Evolutionary conservation across 2,329 filamentous ascomycete genomes (phyloP), one percentile per base, ranked within the genome.

Genomic region (Fusarium sp.): DNA sequence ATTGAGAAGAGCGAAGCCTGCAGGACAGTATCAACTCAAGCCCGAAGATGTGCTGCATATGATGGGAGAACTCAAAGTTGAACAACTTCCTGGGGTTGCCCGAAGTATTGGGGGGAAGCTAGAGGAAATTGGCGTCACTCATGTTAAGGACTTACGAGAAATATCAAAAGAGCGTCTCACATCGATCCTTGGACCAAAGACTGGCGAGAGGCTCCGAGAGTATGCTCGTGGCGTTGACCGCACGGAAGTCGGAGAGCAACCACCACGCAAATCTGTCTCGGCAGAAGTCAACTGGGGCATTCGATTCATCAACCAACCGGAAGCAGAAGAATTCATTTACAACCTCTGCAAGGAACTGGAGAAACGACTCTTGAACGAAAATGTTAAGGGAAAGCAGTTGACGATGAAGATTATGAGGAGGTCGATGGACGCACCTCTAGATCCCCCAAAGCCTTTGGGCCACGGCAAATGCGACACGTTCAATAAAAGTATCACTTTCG

Each of bases 251-350:
- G 95, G 95, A 33, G 92, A 95, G 59, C 92, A 97, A 75, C 88
- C 91, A 0, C 84, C 93, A 17, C 90, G 96, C 55, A 99, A 98
- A 77, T 98, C 95, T 0, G 94, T 99, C 0, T 98, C 96, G 3
- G 95, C 95, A 1, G 96, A 99, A 78, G 94, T 99, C 66, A 99
- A 96, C 74, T 99, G 96, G 96, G 96, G 97, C 4, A 97, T 99
- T 58, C 90, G 96, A 7, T 99, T 99, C 77, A 89, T 96, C 71
- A 97, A 87, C 63, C 94, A 98, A 75, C 86, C 88, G n/a, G 95
- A 99, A 79, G 95, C 94, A 0, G 95, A 98, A 62, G 93, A 97
- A 69, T 99, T 99, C 77, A 87, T 98, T 31, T 84, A 89, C 65
- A 96, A 93, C 69, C 83, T 99, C 0, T 96, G 93, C 75, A 91